Conservation (phyloP, 805 yeast species). For the Teunomyces atbi region DNA sequence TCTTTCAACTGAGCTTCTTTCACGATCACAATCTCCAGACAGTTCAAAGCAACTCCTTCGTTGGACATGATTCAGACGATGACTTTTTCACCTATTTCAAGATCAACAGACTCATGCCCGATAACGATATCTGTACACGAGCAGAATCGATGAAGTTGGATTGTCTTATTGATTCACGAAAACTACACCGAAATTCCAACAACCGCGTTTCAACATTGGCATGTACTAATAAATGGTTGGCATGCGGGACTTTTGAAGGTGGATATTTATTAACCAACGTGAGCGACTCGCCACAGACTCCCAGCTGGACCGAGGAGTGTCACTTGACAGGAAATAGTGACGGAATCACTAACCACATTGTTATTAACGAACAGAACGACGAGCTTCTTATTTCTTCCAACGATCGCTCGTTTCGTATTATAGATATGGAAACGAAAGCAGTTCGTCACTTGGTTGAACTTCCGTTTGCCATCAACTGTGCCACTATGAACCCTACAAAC, state of each 20-base stretch:
- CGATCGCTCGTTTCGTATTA: constrained; percentile 42
- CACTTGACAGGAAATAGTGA: constrained; percentile 41
- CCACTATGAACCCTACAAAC: constrained; percentile 40
- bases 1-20: constrained; percentile 36
- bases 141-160: constrained; percentile 31
- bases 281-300: constrained; percentile 14
- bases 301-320: constrained; percentile 28
- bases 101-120: constrained; percentile 34
- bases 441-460: constrained; percentile 14
- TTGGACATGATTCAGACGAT: constrained; percentile 16
- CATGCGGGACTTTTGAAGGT: constrained; percentile 57
- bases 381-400: constrained; percentile 49
- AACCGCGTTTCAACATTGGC: constrained; percentile 49
- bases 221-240: constrained; percentile 40
- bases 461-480: constrained; percentile 52
- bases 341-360: constrained; percentile 53
- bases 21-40: constrained; percentile 30
- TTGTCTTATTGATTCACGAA: constrained; percentile 38
- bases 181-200: constrained; percentile 24
- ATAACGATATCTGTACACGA: constrained; percentile 13
- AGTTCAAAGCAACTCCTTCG: constrained; percentile 17
- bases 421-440: constrained; percentile 30
- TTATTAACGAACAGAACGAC: constrained; percentile 28
- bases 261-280: constrained; percentile 42
- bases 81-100: constrained; percentile 34